These are phyloP conservation scores for Metarhizium guizhouense DNA, from an alignment of 2,329 filamentous ascomycete genomes.

Conservation along the genomic window DNA sequence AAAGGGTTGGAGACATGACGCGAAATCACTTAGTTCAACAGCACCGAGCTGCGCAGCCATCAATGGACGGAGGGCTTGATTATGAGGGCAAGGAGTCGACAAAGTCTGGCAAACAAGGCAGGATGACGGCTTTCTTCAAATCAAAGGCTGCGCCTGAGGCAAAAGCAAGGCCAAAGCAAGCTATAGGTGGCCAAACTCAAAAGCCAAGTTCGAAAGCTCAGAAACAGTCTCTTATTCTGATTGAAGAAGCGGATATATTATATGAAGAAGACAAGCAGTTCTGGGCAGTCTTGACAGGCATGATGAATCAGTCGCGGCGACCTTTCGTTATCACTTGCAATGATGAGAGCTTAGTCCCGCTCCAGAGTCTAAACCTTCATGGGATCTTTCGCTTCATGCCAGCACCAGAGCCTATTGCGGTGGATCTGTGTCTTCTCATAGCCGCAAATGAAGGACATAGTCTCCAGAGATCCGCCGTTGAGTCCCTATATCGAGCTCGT, in stretches of 20 bases:
- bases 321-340: conserved; percentile 96
- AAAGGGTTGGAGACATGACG: conserved; percentile 94
- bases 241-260: conserved; percentile 89
- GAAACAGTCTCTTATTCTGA: conserved; percentile 86
- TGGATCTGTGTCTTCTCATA: conserved; percentile 73
- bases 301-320: conserved; percentile 78
- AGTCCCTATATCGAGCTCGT: conserved; percentile 61
- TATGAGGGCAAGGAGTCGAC: conserved; percentile 37
- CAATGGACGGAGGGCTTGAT: conserved; percentile 15
- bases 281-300: conserved; percentile 70
- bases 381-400: conserved; percentile 71
- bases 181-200: conserved; percentile 11
- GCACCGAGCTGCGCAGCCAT: conserved; percentile 26
- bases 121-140: conserved; percentile 75
- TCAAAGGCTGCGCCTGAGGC: conserved; percentile 28
- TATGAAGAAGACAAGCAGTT: conserved; percentile 96
- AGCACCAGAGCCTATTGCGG: conserved; percentile 57
- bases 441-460: conserved; percentile 86
- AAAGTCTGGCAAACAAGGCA: conserved; percentile 64
- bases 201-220: conserved; percentile 41
- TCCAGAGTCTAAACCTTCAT: conserved; percentile 67
- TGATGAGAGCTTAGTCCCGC: conserved; percentile 72
- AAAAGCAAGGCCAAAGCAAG: conserved; percentile 17
- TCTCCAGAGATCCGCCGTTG: conserved; percentile 57
- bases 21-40: conserved; percentile 77